Percentiles rank a stretch among this genome's conserved stretches.
Conservation (phyloP, 2,329 filamentous ascomycete species). For the Diplocarpon rosae region DNA sequence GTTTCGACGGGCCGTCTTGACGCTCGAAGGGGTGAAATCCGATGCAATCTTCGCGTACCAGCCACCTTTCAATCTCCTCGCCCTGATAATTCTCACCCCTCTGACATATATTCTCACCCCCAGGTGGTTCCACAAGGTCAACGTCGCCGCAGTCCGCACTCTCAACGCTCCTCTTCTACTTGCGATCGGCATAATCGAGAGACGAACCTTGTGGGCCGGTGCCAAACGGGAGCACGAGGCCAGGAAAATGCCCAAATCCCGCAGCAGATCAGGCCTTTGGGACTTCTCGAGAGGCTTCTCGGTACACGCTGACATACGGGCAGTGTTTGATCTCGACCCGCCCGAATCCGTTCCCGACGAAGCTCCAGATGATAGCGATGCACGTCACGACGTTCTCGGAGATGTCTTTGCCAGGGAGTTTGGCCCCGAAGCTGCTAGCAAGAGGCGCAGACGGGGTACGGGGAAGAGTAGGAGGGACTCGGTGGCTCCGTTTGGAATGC, state of each 20-base stretch:
- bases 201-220: conserved; percentile 51
- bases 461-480: conserved; percentile 20
- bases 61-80: conserved; percentile 74
- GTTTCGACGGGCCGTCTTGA: conserved; percentile 69
- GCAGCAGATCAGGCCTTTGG: conserved; percentile 18
- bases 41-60: conserved; percentile 55
- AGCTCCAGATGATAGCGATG: conserved; percentile 15
- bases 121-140: conserved; percentile 84
- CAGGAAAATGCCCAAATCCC: conserved; percentile 17
- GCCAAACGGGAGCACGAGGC: conserved; percentile 13
- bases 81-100: conserved; percentile 61
- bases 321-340: conserved; percentile 25
- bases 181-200: conserved; percentile 59
- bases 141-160: conserved; percentile 62
- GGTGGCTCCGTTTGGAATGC: conserved; percentile 20
- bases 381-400: conserved; percentile 10
- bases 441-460: conserved; percentile 6
- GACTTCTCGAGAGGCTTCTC: conserved; percentile 22
- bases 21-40: conserved; percentile 75
- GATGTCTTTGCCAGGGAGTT: conserved; percentile 16
- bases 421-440: conserved; percentile 5
- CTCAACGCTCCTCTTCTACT: conserved; percentile 68
- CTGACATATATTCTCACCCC: conserved; percentile 69
- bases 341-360: conserved; percentile 18
- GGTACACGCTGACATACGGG: conserved; percentile 25